phyloP scores from a whole-genome alignment of 805 yeast species.

The Saturnispora gosingensis region DNA sequence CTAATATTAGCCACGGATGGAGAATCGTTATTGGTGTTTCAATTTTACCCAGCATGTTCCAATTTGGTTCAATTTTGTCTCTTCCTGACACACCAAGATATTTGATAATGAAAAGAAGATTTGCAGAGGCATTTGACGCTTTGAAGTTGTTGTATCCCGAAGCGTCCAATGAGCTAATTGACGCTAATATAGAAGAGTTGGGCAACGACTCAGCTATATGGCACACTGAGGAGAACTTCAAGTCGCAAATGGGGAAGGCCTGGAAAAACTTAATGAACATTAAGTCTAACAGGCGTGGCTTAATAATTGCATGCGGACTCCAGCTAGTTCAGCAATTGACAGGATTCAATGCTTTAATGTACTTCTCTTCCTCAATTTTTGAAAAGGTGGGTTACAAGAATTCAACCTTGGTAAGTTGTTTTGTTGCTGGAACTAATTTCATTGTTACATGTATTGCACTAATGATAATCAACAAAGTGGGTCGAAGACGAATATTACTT shows the following conservation, averaged over 20 bases:
- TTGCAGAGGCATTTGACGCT: constrained; percentile 59
- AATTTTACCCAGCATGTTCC: constrained; percentile 76
- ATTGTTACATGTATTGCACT: constrained; percentile 79
- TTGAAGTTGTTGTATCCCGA: constrained; percentile 51
- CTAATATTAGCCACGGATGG: constrained; percentile 76
- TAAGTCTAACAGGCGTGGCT: constrained; percentile 80
- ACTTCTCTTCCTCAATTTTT: constrained; percentile 87
- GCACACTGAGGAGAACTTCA: constrained; percentile 26
- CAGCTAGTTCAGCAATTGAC: constrained; percentile 96
- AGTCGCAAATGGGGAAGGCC: constrained; percentile 47
- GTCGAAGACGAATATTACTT: constrained; percentile 75
- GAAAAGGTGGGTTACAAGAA: constrained; percentile 81
- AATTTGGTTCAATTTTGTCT: constrained; percentile 66
- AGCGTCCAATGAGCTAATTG: constrained; percentile 55
- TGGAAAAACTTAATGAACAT: constrained; percentile 52
- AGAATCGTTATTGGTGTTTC: constrained; percentile 84
- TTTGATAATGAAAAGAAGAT: constrained; percentile 60
- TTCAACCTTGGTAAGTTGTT: constrained; percentile 90
- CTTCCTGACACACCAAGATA: constrained; percentile 95
- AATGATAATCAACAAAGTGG: constrained; percentile 76
- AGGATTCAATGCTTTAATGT: constrained; percentile 94
- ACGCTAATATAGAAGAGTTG: constrained; percentile 61
- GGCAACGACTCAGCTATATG: constrained; percentile 30
- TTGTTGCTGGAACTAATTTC: constrained; percentile 91
- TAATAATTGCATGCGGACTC: constrained; percentile 81